Base-by-base conservation (phyloP, 2,329 filamentous ascomycete genomes). In the Diaporthe citriasiana region DNA sequence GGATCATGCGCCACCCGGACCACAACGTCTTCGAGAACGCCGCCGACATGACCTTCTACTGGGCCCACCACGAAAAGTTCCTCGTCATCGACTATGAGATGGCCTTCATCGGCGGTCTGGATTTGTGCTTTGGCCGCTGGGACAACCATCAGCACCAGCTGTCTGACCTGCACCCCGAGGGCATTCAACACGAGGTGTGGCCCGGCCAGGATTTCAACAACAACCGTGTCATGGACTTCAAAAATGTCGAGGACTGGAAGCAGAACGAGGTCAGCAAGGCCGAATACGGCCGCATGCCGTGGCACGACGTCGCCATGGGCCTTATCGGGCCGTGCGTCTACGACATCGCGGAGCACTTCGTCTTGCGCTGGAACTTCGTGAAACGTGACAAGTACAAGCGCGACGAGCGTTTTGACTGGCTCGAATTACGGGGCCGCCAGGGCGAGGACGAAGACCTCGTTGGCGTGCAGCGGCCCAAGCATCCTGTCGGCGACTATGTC, bases 121-220 rank as follows among this genome's bases (percentile, higher is more conserved):
- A 99, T 83, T 86, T 98, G 42, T 99, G 97, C 83, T 99, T 98
- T 81, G 97, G 97, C 12, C 91, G 97, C 70, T 98, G 95, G 95
- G 97, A 99, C 80, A 89, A 90, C 72, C 91, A 93, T 76, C 94
- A 97, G 79, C 97, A 98, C 83, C 89, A 92, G 1, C 88, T 98
- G 19, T 89, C 96, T 0, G 97, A 98, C 82, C 92, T 95, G 0
- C 95, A 98, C 81, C 96, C 96, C 0, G 92, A 93, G 56, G 94
- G 94, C 27, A 90, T 98, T 25, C 87, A 90, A 19, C 91, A 95
- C 71, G 95, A 98, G 82, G 88, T 98, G 27, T 99, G 95, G 88
- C 95, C 97, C 0, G 97, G 97, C 0, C 97, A 99, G 81, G 97
- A 99, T 79, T 98, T 97, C 87, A 98, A 98, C 83, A 98, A 98